Evolutionary conservation across 345 rosid species (phyloP).

Genomic region (Heritiera fomes): DNA sequence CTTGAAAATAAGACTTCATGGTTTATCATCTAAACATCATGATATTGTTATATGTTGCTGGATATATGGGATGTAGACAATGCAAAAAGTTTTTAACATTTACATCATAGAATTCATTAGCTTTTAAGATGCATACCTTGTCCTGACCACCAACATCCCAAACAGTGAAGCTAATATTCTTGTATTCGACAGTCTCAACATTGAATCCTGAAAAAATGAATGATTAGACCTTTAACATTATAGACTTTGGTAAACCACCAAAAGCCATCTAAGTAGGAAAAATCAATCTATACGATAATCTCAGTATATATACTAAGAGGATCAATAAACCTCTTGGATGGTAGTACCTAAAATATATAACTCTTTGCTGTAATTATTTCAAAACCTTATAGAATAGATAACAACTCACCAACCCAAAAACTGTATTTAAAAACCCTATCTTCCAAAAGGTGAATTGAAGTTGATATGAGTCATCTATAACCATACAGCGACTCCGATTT

Average conservation of each 20-base stretch:
- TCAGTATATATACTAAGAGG: not conserved
- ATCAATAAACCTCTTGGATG: not conserved
- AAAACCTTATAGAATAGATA: not conserved
- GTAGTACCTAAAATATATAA: not conserved
- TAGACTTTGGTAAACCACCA: not conserved
- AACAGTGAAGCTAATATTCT: constrained; percentile 85
- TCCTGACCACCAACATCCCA: constrained; percentile 98
- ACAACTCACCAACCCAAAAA: not conserved
- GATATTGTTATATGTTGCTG: not conserved
- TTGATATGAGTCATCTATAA: not conserved
- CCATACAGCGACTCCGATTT: not conserved
- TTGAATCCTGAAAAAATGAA: constrained; percentile 60
- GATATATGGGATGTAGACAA: not conserved
- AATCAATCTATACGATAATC: not conserved
- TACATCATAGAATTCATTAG: not conserved
- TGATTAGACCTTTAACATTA: not conserved
- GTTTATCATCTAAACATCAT: not conserved
- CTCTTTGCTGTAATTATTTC: not conserved
- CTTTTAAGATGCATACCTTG: constrained; percentile 51
- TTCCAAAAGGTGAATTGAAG: not conserved
- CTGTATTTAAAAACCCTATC: not conserved
- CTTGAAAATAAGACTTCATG: not conserved
- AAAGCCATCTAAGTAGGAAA: not conserved
- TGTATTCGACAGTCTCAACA: constrained; percentile 92
- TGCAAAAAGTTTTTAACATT: not conserved